A percentile compares a stretch with the other conserved stretches of the same genome.
Conservation (phyloP, 2,329 filamentous ascomycete genomes). For the Xylariales sp. region DNA sequence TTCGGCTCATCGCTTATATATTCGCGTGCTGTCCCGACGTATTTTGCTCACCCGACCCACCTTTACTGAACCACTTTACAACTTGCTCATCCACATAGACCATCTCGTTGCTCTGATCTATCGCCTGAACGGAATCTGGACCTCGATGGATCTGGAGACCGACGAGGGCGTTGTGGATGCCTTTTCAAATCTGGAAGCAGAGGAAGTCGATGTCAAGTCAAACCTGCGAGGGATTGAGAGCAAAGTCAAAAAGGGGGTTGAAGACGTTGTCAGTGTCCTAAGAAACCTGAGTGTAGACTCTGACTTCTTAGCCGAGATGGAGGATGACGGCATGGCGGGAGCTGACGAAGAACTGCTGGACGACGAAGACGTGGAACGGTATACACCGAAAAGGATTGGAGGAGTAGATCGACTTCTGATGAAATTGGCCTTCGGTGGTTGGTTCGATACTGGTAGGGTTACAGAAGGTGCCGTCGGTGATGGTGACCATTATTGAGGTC, state of each 20-base stretch:
- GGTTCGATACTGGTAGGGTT: slow-evolving; percentile 38
- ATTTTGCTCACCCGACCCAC: slow-evolving; percentile 60
- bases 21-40: slow-evolving; percentile 61
- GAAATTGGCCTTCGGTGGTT: slow-evolving; percentile 74
- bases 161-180: slow-evolving; percentile 79
- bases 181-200: slow-evolving; percentile 64
- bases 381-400: slow-evolving; percentile 67
- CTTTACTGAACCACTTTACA: slow-evolving; percentile 63
- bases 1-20: slow-evolving; percentile 72
- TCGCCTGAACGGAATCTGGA: slow-evolving; percentile 72
- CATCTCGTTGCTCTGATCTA: slow-evolving; percentile 72
- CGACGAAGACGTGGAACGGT: slow-evolving; percentile 39
- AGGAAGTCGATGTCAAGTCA: slow-evolving; percentile 63
- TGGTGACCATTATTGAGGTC: no score
- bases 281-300: slow-evolving; percentile 40
- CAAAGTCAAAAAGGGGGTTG: slow-evolving; percentile 63
- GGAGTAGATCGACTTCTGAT: slow-evolving; percentile 82
- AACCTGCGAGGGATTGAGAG: slow-evolving; percentile 61
- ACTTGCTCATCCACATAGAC: slow-evolving; percentile 70
- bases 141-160: slow-evolving; percentile 71
- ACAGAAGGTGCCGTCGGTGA: no score
- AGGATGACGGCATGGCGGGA: slow-evolving; percentile 21
- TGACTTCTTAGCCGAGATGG: slow-evolving; percentile 40
- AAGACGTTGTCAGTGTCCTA: slow-evolving; percentile 57
- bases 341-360: slow-evolving; percentile 22